A percentile compares a stretch with the other conserved stretches of the same genome.
Conservation (phyloP, 352 stramenopile genomes). For the Pythium folliculosum region DNA sequence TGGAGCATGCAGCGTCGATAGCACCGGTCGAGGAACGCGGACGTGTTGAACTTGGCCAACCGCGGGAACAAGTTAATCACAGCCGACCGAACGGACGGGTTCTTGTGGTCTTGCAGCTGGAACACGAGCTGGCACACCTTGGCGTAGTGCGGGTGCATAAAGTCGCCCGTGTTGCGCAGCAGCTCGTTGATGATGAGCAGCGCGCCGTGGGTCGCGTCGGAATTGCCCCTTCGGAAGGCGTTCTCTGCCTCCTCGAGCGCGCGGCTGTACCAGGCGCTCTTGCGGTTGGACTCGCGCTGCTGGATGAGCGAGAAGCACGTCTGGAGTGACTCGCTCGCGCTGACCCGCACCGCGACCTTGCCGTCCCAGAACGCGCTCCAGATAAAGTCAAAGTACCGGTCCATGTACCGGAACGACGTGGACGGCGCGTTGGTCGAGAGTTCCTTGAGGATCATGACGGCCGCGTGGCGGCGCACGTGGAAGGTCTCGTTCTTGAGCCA, state of each 20-base stretch:
- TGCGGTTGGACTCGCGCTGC: constrained; percentile 86
- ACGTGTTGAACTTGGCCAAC: constrained; percentile 89
- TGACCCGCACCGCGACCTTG: constrained; percentile 76
- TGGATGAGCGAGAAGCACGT: constrained; percentile 87
- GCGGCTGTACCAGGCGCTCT: constrained; percentile 79
- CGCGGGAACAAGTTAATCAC: constrained; percentile 86
- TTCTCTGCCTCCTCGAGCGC: constrained; percentile 77
- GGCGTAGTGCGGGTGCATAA: constrained; percentile 86
- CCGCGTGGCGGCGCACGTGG: constrained; percentile 81
- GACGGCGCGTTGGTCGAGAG: constrained; percentile 85
- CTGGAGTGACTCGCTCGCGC: constrained; percentile 80
- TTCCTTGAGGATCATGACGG: constrained; percentile 88
- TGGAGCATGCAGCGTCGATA: constrained; percentile 86
- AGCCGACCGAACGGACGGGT: constrained; percentile 69
- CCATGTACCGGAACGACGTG: constrained; percentile 86
- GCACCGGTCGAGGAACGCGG: constrained; percentile 82
- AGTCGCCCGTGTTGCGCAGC: constrained; percentile 85
- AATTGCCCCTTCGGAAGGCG: constrained; percentile 71
- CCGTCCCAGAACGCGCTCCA: constrained; percentile 89
- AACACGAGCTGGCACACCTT: constrained; percentile 78
- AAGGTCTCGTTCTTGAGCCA: constrained; percentile 91
- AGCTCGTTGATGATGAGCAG: constrained; percentile 87
- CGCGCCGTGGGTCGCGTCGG: constrained; percentile 79
- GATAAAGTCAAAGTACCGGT: constrained; percentile 90
- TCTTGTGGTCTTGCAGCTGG: constrained; percentile 79